Percentiles rank a stretch among this genome's conserved stretches.
These are phyloP conservation scores for Phyllosticta citriasiana DNA, from an alignment of 2,329 filamentous ascomycete species.

Conservation along the genomic window DNA sequence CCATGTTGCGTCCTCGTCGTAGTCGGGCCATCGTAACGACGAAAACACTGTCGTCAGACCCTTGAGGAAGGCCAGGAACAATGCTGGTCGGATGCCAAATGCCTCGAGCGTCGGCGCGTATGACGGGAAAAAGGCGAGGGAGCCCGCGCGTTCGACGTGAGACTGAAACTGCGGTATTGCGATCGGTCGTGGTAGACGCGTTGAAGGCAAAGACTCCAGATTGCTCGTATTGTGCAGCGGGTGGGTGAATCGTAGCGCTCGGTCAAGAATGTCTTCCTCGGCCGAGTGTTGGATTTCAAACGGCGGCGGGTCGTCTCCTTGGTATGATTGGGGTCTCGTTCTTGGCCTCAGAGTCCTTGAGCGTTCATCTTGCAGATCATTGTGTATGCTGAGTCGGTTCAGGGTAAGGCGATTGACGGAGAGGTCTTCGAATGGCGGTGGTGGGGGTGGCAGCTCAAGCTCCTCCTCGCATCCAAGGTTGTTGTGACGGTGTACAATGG, in stretches of 20 bases:
- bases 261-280: neutral
- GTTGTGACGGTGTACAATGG: neutral
- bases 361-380: neutral
- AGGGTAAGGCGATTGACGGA: neutral
- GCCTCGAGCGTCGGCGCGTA: slow-evolving; percentile 22
- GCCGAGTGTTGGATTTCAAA: neutral
- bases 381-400: neutral
- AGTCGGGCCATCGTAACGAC: slow-evolving; percentile 5
- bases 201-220: neutral
- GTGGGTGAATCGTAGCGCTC: neutral
- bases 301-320: neutral
- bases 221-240: neutral
- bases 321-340: neutral
- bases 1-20: neutral
- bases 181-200: neutral
- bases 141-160: neutral
- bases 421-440: neutral
- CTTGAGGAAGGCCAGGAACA: slow-evolving; percentile 25
- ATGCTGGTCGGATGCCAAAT: slow-evolving; percentile 20
- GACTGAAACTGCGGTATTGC: neutral
- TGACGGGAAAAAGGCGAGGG: slow-evolving; percentile 14
- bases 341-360: neutral
- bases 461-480: neutral
- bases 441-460: neutral
- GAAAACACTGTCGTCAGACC: slow-evolving; percentile 22